phyloP scores from a whole-genome alignment of 2,329 filamentous ascomycete species.

The Drechslerella stenobrocha region DNA sequence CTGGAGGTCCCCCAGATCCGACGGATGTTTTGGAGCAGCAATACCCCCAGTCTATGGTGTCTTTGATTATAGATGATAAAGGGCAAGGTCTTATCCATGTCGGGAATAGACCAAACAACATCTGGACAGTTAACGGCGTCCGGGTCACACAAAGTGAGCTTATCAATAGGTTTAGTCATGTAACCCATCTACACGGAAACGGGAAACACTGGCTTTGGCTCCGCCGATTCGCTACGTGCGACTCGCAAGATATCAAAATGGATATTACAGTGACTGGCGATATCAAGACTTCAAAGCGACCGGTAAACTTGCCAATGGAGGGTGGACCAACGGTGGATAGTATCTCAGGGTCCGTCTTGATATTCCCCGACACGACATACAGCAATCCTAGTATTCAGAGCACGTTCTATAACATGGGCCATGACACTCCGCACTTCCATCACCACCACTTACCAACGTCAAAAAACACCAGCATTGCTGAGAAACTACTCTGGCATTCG shows the following conservation, averaged over 20 bases:
- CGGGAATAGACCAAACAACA: constrained; percentile 30
- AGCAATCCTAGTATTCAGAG: constrained; percentile 4
- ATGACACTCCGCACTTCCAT: constrained; percentile 34
- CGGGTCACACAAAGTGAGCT: constrained; percentile 27
- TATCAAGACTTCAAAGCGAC: not conserved
- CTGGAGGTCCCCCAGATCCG: constrained; percentile 11
- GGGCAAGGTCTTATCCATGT: constrained; percentile 31
- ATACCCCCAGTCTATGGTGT: constrained; percentile 40
- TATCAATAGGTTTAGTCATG: constrained; percentile 28
- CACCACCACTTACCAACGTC: constrained; percentile 26
- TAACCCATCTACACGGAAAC: constrained; percentile 26
- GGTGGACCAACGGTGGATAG: not conserved
- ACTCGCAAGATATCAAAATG: constrained; percentile 3
- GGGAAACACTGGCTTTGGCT: constrained; percentile 35
- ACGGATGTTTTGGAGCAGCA: constrained; percentile 1
- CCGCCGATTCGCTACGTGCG: constrained; percentile 19
- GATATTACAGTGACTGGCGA: constrained; percentile 10
- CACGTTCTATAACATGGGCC: constrained; percentile 15
- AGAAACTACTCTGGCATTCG: constrained; percentile 18
- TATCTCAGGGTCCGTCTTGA: not conserved
- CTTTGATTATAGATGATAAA: constrained; percentile 9
- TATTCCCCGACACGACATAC: constrained; percentile 11
- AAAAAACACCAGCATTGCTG: not conserved
- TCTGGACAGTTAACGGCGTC: constrained; percentile 37
- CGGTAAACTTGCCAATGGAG: too few species aligned